Base-by-base conservation (phyloP, 805 yeast genomes). In the Ogataea siamensis region DNA sequence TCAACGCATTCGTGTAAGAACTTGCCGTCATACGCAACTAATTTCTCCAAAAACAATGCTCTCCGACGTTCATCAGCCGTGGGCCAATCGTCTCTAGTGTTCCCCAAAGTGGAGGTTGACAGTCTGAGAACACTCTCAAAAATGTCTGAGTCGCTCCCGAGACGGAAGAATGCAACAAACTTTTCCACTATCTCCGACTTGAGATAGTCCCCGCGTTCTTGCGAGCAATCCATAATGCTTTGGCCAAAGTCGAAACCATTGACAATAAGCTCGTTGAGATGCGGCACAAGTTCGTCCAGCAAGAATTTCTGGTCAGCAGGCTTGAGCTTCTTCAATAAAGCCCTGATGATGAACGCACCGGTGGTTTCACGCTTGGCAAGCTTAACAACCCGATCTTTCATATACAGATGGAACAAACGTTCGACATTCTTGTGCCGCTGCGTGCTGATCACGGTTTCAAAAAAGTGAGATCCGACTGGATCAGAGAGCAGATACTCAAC, bases 381-480 rank as follows among this genome's bases (percentile, higher is more conserved):
- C 54, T 85, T 86, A 39, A 75, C 66, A 5, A 89, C 65, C 45
- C 95, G 71, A 20, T 81, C 84, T 43, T 73, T 73, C 80, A 89
- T 85, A 64, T 88, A 86, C 5, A 74, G 58, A 27, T 63, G 64
- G 65, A 78, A 87, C 32, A 91, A 60, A 50, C 95, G 73, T 51
- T 81, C 84, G 14, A 84, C 74, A 55, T 77, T 80, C 47, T 78
- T 82, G 45, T 74, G 63, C 47, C 93, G 78, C 45, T 82, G 80
- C 42, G 73, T 74, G 32, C 73, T 76, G 35, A 89, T 68, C 8
- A 80, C 73, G 13, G 80, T 73, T 60, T 93, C 87, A 18, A 91
- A 68, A 66, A 93, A 91, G 62, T 88, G 97, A 1, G 95, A 83
- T 0, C 98, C 99, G n/a, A 89, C 87, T 1, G 94, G 70, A 55